These are phyloP conservation scores for Marasmius sp. DNA, from an alignment of 1,284 basidiomycete species.

Conservation along the genomic window DNA sequence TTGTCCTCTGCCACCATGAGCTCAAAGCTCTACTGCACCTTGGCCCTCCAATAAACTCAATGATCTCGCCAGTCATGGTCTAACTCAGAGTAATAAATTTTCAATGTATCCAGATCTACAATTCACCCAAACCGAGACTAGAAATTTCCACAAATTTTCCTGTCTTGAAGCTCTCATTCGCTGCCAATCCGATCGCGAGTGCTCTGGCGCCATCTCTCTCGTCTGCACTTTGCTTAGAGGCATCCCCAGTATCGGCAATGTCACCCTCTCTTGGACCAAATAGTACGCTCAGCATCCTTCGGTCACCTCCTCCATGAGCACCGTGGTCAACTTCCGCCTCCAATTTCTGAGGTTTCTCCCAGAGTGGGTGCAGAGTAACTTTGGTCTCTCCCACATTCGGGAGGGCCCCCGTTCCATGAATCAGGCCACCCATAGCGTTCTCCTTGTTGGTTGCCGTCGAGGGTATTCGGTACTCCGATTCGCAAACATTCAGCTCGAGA, in stretches of 20 bases:
- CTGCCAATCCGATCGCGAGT: conserved; percentile 50
- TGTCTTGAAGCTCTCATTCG: conserved; percentile 53
- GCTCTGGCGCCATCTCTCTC: conserved; percentile 52
- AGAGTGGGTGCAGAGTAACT: conserved; percentile 47
- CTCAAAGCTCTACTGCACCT: no score
- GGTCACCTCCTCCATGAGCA: conserved; percentile 54
- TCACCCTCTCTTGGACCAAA: conserved; percentile 46
- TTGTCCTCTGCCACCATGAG: no score
- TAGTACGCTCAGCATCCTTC: conserved; percentile 48
- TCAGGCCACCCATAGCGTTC: conserved; percentile 31
- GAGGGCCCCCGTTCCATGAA: conserved; percentile 44
- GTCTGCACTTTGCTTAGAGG: conserved; percentile 45
- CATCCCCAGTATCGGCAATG: conserved; percentile 38
- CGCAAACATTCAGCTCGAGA: conserved; percentile 54
- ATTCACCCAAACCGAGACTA: conserved; percentile 18
- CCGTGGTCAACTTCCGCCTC: conserved; percentile 43
- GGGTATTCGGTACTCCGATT: conserved; percentile 38
- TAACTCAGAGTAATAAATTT: no score
- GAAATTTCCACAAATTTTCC: conserved; percentile 43
- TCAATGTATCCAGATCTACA: background rate
- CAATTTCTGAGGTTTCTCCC: conserved; percentile 42
- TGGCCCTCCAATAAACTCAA: no score
- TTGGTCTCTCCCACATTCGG: conserved; percentile 45
- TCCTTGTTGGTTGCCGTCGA: conserved; percentile 22
- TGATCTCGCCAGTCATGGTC: no score